Percentiles rank a stretch among this genome's conserved stretches.
Conservation (phyloP, 371 early-diverging fungal species). For the Haplosporangium sp. region DNA sequence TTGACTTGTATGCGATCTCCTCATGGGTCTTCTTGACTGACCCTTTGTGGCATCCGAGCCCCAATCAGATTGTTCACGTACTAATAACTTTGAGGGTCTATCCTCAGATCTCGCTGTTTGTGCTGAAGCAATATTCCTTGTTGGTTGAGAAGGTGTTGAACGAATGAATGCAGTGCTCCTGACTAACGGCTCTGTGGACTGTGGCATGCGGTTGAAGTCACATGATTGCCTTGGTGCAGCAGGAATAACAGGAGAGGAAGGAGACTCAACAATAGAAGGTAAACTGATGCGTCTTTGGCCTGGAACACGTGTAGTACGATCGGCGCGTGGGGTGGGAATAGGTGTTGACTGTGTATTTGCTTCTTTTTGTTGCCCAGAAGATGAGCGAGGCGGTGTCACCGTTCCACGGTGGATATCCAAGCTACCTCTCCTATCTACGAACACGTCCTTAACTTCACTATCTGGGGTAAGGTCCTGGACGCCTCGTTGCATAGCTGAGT, state of each 20-base stretch:
- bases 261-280: slow-evolving; percentile 46
- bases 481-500: slow-evolving; percentile 48
- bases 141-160: slow-evolving; percentile 30
- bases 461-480: slow-evolving; percentile 43
- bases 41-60: slow-evolving; percentile 1
- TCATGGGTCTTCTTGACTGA: slow-evolving; percentile 6
- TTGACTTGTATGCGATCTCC: slow-evolving; percentile 26
- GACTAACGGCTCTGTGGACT: slow-evolving; percentile 48
- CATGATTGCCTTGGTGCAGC: slow-evolving; percentile 46
- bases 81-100: background rate
- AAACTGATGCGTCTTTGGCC: slow-evolving; percentile 48
- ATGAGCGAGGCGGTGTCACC: background rate
- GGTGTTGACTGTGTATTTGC: slow-evolving; percentile 26
- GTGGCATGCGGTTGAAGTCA: slow-evolving; percentile 38
- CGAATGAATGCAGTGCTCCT: slow-evolving; percentile 25
- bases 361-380: slow-evolving; percentile 12
- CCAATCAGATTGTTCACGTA: background rate
- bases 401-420: slow-evolving; percentile 14
- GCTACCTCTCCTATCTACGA: slow-evolving; percentile 24
- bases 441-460: slow-evolving; percentile 25
- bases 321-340: slow-evolving; percentile 3
- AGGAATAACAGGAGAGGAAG: slow-evolving; percentile 29
- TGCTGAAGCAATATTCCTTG: slow-evolving; percentile 17
- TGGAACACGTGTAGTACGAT: slow-evolving; percentile 13
- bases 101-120: slow-evolving; percentile 10